phyloP scores from a whole-genome alignment of 805 yeast species.

The Starmerella stigmatis region DNA sequence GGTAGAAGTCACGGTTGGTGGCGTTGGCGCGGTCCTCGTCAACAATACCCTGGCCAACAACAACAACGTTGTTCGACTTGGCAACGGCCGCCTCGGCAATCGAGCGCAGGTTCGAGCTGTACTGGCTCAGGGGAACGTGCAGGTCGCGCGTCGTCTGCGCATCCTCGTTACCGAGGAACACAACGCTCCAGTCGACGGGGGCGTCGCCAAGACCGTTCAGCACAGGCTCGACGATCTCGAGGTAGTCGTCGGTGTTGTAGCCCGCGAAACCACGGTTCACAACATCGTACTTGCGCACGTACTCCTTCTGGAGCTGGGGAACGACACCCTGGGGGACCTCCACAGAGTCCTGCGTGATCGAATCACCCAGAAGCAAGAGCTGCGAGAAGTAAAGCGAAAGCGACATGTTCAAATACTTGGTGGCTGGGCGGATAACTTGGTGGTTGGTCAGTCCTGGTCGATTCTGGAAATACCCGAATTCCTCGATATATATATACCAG shows the following conservation, averaged over 20 bases:
- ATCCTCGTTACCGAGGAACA: constrained; percentile 81
- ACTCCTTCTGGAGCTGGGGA: constrained; percentile 38
- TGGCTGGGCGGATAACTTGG: neutral
- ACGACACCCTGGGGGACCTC: constrained; percentile 37
- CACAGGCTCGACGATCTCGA: constrained; percentile 37
- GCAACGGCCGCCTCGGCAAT: constrained; percentile 31
- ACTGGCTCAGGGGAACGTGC: constrained; percentile 47
- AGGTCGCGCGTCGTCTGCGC: constrained; percentile 34
- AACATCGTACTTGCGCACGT: constrained; percentile 55
- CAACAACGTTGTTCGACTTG: constrained; percentile 4
- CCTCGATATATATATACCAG: constrained; percentile 2
- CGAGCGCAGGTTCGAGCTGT: constrained; percentile 38
- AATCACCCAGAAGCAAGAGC: constrained; percentile 59
- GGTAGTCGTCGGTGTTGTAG: constrained; percentile 50
- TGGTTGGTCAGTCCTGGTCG: constrained; percentile 4
- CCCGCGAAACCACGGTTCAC: constrained; percentile 71
- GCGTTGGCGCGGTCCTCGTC: constrained; percentile 15
- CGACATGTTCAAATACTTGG: neutral
- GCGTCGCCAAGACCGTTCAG: constrained; percentile 34
- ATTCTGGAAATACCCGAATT: neutral
- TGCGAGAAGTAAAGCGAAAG: constrained; percentile 22
- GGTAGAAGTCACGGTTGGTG: constrained; percentile 11
- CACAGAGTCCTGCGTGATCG: constrained; percentile 51
- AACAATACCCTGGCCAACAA: constrained; percentile 15
- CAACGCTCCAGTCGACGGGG: constrained; percentile 37